phyloP scores from a whole-genome alignment of 106 monocot genomes.

The Acanthochlamys bracteata region DNA sequence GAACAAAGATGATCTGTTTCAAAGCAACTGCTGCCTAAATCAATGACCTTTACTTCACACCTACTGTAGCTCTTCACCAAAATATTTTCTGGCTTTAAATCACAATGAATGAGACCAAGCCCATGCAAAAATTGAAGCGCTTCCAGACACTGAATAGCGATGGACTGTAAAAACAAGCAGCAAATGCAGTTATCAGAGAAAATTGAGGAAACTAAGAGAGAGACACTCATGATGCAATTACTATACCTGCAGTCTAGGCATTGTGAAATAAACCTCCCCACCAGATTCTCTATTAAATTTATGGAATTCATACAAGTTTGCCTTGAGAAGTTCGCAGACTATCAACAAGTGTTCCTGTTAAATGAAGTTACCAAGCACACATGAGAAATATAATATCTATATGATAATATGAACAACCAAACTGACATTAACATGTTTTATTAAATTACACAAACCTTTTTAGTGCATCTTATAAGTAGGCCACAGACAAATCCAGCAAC shows the following conservation, averaged over 20 bases:
- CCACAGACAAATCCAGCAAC: too few species aligned
- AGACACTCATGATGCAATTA: slow-evolving; percentile 14
- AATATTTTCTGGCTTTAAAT: slow-evolving; percentile 98
- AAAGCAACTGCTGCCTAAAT: slow-evolving; percentile 98
- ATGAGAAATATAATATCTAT: background rate
- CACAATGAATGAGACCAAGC: slow-evolving; percentile 97
- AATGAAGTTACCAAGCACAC: background rate
- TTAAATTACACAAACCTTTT: background rate
- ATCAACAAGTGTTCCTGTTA: slow-evolving; percentile 91
- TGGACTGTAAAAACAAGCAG: slow-evolving; percentile 60
- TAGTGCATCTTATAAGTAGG: too few species aligned
- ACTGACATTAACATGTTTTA: background rate
- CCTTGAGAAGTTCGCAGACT: slow-evolving; percentile 98
- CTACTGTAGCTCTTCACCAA: slow-evolving; percentile 98
- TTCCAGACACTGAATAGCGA: slow-evolving; percentile 92
- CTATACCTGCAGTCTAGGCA: slow-evolving; percentile 87
- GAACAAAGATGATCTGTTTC: slow-evolving; percentile 98
- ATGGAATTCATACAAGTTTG: slow-evolving; percentile 98
- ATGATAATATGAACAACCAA: background rate
- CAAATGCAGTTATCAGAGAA: background rate
- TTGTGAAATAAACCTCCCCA: slow-evolving; percentile 98
- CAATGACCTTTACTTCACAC: slow-evolving; percentile 97
- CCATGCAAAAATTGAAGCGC: slow-evolving; percentile 92
- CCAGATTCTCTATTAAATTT: slow-evolving; percentile 99
- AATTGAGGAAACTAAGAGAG: background rate